Evolutionary conservation across 768 basidiomycete species (phyloP), one percentile per base, ranked within the genome.

Genomic region (Suillus cothurnatus): DNA sequence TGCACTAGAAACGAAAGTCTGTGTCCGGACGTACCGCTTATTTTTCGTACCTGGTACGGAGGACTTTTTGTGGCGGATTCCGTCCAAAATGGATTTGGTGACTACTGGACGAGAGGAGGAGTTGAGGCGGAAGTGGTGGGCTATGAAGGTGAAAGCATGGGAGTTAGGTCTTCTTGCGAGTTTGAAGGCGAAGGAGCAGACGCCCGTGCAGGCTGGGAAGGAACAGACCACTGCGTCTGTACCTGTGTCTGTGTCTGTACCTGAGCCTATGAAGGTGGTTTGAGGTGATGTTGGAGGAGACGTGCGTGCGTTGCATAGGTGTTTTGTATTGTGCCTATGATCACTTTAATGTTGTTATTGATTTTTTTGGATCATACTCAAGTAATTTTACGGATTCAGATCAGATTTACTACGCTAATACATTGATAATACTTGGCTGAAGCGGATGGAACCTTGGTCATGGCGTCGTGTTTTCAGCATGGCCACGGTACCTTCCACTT

Each of bases 1-100:
- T 38, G 84, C 84, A 4, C 82, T 96, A 21, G 92, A 94, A 75
- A 92, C 93, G 73, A 90, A 90, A 67, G 86, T 97, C 64, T 97
- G 95, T 76, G 83, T 94, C 41, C 83, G 88, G 64, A 92, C 90
- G 11, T 94, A 94, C 74, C 83, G 90, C 39, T 76, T 94, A 17
- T 95, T 95, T 81, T 94, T 88, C 73, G 91, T 91, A 7, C 80
- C 91, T 3, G 72, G 80, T 31, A 88, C 88, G 53, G 91, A 90
- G 69, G 91, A 91, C 66, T 82, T 84, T 64, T 76, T 90, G 62
- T 85, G 83, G 80, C 84, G 83, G 62, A 71, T 80, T 17, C 76
- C 80, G 28, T 74, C 75, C 0, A 72, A 76, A 31, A 80, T 78
- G 1, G 86, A 87, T 68, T 74, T 74, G 34, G 78, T 78, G 57